Evolutionary conservation across 768 basidiomycete species (phyloP).

Genomic region (Tulasnella sp.): DNA sequence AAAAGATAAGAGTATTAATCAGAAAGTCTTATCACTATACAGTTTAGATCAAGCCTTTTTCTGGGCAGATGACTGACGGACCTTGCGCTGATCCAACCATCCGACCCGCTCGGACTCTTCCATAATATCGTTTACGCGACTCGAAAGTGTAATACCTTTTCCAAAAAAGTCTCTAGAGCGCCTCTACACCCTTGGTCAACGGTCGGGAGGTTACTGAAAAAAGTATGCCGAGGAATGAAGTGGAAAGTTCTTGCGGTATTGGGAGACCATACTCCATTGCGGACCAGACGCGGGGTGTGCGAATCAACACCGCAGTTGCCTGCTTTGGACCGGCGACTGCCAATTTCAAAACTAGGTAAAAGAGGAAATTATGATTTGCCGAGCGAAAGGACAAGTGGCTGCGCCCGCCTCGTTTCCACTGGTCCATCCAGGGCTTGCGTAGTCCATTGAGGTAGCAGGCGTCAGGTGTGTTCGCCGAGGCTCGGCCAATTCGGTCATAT

Average conservation of each 20-base stretch:
- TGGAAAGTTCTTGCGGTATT: neutral
- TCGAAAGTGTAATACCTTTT: neutral
- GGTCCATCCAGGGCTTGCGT: no score
- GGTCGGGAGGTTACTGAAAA: no score
- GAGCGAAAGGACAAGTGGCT: no score
- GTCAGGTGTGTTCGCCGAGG: no score
- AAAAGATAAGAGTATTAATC: neutral
- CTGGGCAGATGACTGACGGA: neutral
- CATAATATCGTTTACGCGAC: neutral
- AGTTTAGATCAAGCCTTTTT: neutral
- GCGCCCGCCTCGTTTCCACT: no score
- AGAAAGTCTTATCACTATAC: neutral
- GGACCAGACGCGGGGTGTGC: neutral
- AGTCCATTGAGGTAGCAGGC: no score
- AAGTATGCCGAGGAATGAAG: neutral
- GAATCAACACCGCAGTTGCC: neutral
- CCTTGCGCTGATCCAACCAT: neutral
- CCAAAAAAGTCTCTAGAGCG: no score
- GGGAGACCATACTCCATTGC: neutral
- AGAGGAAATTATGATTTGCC: no score
- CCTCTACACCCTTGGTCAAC: no score
- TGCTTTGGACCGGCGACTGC: neutral
- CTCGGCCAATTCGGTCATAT: no score
- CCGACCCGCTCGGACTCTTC: neutral
- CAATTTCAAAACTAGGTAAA: neutral